Conservation (phyloP, 2,329 filamentous ascomycete genomes). For the Nemania sp. region DNA sequence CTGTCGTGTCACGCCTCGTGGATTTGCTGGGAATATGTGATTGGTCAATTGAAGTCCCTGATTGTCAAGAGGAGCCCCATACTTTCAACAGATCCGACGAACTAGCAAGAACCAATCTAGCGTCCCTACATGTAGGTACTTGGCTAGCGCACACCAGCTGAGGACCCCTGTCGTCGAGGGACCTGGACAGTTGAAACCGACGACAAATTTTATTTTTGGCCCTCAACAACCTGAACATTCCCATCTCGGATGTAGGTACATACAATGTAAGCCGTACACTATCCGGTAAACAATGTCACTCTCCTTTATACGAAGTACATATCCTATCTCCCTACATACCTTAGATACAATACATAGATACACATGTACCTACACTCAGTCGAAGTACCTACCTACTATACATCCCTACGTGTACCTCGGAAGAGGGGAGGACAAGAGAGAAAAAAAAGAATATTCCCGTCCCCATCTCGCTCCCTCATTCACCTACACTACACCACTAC, state of each 20-base stretch:
- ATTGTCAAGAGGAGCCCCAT: background rate
- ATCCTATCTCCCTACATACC: too few relatives aligned
- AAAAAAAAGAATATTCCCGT: background rate
- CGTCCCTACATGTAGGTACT: background rate
- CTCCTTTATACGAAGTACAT: too few relatives aligned
- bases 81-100: background rate
- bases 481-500: background rate
- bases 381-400: background rate
- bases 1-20: too few relatives aligned
- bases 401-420: background rate
- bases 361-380: too few relatives aligned
- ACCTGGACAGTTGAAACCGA: background rate
- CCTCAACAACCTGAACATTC: background rate
- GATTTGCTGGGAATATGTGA: slow-evolving; percentile 4
- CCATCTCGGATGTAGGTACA: background rate
- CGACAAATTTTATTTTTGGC: background rate
- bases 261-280: background rate
- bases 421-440: too few relatives aligned
- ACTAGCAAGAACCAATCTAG: background rate
- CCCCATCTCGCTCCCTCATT: background rate
- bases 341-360: too few relatives aligned
- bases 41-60: slow-evolving; percentile 21
- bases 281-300: too few relatives aligned
- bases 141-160: background rate
- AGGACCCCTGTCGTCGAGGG: too few relatives aligned